These are phyloP conservation scores for Scedosporium aurantiacum DNA, from an alignment of 2,329 filamentous ascomycete genomes.

Conservation along the genomic window DNA sequence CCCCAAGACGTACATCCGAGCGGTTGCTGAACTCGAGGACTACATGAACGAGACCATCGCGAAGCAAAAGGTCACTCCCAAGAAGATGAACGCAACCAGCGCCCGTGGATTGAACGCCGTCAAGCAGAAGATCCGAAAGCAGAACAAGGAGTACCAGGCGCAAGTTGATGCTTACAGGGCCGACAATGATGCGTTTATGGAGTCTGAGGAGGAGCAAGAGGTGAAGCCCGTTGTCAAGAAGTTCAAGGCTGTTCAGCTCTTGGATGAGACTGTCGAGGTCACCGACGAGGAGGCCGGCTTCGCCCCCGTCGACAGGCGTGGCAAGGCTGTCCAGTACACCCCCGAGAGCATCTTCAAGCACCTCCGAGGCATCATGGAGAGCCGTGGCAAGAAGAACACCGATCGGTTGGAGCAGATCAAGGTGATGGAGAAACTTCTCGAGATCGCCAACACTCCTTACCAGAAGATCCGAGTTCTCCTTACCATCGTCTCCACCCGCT, in stretches of 20 bases:
- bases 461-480: slow-evolving; percentile 88
- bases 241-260: slow-evolving; percentile 30
- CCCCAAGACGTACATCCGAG: slow-evolving; percentile 88
- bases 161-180: slow-evolving; percentile 81
- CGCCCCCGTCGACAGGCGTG: slow-evolving; percentile 76
- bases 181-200: slow-evolving; percentile 82
- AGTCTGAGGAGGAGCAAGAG: slow-evolving; percentile 63
- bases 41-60: slow-evolving; percentile 86
- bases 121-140: slow-evolving; percentile 98
- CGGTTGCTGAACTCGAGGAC: slow-evolving; percentile 86
- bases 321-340: slow-evolving; percentile 82
- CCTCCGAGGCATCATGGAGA: slow-evolving; percentile 83
- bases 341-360: slow-evolving; percentile 98
- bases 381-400: slow-evolving; percentile 97
- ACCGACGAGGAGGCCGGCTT: slow-evolving; percentile 71
- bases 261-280: slow-evolving; percentile 31
- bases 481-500: slow-evolving; percentile 83
- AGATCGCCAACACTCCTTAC: slow-evolving; percentile 84
- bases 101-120: slow-evolving; percentile 90
- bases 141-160: slow-evolving; percentile 84
- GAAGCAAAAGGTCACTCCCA: slow-evolving; percentile 90
- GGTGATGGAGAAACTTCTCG: slow-evolving; percentile 90
- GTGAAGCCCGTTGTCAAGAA: slow-evolving; percentile 27
- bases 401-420: slow-evolving; percentile 90
- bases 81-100: slow-evolving; percentile 98